These are phyloP conservation scores for Thermomyces lanuginosus DNA, from an alignment of 2,329 filamentous ascomycete genomes.

Conservation along the genomic window DNA sequence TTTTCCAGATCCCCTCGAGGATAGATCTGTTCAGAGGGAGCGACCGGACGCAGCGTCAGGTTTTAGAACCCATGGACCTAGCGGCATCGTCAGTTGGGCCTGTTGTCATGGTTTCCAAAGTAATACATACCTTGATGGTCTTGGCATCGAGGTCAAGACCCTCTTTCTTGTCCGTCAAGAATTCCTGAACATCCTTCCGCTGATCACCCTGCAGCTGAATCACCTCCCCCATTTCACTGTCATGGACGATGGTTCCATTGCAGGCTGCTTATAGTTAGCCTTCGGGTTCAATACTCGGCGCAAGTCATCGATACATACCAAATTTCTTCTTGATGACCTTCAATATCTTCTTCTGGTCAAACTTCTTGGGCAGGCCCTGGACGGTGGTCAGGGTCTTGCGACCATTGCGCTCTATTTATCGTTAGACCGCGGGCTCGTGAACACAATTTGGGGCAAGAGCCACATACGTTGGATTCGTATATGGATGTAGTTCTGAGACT, in stretches of 20 bases:
- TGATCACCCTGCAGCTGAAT: slow-evolving; percentile 99
- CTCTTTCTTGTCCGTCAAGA: slow-evolving; percentile 89
- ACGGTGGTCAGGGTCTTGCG: slow-evolving; percentile 99
- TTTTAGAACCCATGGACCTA: slow-evolving; percentile 38
- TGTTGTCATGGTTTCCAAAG: not conserved
- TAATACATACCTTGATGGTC: slow-evolving; percentile 69
- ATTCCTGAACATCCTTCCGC: slow-evolving; percentile 96
- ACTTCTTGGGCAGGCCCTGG: slow-evolving; percentile 96
- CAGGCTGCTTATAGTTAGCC: slow-evolving; percentile 46
- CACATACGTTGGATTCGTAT: slow-evolving; percentile 96
- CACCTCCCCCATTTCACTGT: slow-evolving; percentile 96
- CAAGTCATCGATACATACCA: slow-evolving; percentile 37
- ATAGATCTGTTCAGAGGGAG: slow-evolving; percentile 27
- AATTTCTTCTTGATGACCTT: slow-evolving; percentile 99
- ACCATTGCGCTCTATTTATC: slow-evolving; percentile 84
- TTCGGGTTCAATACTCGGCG: not conserved
- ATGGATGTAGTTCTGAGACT: slow-evolving; percentile 96
- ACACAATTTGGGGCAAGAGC: slow-evolving; percentile 4
- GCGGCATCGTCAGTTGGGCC: slow-evolving; percentile 1
- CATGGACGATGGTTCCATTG: slow-evolving; percentile 98
- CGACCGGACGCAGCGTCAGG: slow-evolving; percentile 25
- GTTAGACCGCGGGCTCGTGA: slow-evolving; percentile 11
- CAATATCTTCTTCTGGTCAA: slow-evolving; percentile 98
- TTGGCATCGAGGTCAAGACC: slow-evolving; percentile 87
- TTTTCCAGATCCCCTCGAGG: slow-evolving; percentile 23